Base-by-base conservation (phyloP, 2,329 filamentous ascomycete genomes). In the Clonostachys rosea region DNA sequence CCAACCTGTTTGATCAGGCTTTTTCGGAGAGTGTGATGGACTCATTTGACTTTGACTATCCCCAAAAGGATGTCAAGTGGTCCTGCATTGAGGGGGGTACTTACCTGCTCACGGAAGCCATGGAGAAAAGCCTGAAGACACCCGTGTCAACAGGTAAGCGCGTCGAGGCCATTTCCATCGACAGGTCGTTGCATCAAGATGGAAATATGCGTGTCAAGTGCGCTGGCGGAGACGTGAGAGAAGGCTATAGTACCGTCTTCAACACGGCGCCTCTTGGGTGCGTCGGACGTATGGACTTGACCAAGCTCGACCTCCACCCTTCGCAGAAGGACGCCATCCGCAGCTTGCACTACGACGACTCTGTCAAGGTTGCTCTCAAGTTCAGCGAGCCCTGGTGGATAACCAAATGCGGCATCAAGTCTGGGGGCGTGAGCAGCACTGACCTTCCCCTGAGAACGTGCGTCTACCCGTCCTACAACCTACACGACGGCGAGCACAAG, bases 391-490 rank as follows among this genome's bases (percentile, higher is more conserved):
- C 54, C 6, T 69, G 66, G 66, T 69, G 66, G 66, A 51, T 55
- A 13, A 40, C 40, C 18, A 14, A 51, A 5, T 43, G 13, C 37
- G 47, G 46, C 37, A 63, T 65, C 54, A 54, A 14, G n/a, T 12
- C 46, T 8, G 66, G 64, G 16, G 65, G 65, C 5, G 35, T 58
- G 2, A 55, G 50, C n/a, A 47, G 51, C 17, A 59, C 64, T 6
- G 65, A 69, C 49, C 53, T 62, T 5, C 53, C 56, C 3, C 50
- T 64, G 18, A 57, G 65, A 13, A 56, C 50, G 7, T 59, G 56
- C 45, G 66, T 68, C 6, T 69, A 69, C 53, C 66, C 65, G 8
- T 65, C 63, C 2, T 68, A 66, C 52, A 65, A 65, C 45, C 48
- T 61, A 34, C 12, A 56, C 37, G 59, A 59, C 36, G 40, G 44